A percentile compares a stretch with the other conserved stretches of the same genome.
phyloP scores from a whole-genome alignment of 2,329 filamentous ascomycete species.

The Colletotrichum costaricense region DNA sequence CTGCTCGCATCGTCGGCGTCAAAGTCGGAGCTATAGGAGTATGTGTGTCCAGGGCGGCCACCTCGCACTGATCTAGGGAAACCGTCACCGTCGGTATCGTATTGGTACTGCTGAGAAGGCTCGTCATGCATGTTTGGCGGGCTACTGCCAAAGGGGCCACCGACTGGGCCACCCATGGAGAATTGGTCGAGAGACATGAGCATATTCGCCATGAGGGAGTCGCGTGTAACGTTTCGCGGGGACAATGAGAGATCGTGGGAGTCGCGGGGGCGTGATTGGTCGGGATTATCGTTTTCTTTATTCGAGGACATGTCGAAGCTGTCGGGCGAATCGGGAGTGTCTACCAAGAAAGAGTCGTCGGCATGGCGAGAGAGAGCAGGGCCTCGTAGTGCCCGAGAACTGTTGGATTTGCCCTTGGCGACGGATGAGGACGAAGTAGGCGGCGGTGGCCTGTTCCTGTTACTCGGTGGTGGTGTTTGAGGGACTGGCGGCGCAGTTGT shows the following conservation, averaged over 20 bases:
- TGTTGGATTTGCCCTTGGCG: conserved; percentile 42
- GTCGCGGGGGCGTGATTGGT: conserved; percentile 59
- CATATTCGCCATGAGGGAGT: conserved; percentile 96
- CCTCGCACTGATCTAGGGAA: conserved; percentile 36
- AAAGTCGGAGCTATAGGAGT: conserved; percentile 72
- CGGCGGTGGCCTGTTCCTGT: conserved; percentile 27
- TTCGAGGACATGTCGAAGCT: conserved; percentile 43
- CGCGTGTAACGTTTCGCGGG: conserved; percentile 80
- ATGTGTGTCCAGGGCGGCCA: conserved; percentile 41
- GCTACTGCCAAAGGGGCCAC: conserved; percentile 11
- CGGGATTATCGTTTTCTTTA: conserved; percentile 45
- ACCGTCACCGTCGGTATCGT: conserved; percentile 33
- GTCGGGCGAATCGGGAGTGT: conserved; percentile 52
- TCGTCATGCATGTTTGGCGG: conserved; percentile 27
- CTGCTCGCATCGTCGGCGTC: conserved; percentile 67
- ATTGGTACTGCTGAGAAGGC: conserved; percentile 23
- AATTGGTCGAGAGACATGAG: conserved; percentile 91
- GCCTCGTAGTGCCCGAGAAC: conserved; percentile 46
- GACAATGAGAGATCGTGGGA: conserved; percentile 90
- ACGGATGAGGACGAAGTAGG: conserved; percentile 13
- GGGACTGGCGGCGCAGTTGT: conserved; percentile 4
- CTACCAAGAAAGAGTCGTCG: conserved; percentile 49
- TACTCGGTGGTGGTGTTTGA: conserved; percentile 34
- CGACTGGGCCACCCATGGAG: conserved; percentile 56
- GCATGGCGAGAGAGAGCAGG: conserved; percentile 41